Percentiles rank a stretch among this genome's conserved stretches.
These are phyloP conservation scores for Centaurea solstitialis DNA, from an alignment of 129 eudicot genomes.

Conservation along the genomic window DNA sequence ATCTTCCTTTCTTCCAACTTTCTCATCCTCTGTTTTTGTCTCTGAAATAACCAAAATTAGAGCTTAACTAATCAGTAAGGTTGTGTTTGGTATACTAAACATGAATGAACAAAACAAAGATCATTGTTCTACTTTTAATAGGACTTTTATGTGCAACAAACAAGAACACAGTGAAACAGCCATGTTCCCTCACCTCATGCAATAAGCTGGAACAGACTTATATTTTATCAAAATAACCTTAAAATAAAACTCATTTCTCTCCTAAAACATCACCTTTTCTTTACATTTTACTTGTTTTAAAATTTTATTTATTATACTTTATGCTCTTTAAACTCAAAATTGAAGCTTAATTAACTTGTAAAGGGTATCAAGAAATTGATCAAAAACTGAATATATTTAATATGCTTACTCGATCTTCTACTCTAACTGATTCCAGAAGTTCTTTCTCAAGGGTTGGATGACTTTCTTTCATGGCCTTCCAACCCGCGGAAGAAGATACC, in stretches of 20 bases:
- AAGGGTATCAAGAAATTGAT: neutral
- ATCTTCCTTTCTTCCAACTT: slow-evolving; percentile 76
- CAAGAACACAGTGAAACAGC: no score
- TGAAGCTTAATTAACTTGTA: neutral
- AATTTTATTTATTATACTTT: no score
- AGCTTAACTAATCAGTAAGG: neutral
- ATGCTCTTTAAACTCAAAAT: neutral
- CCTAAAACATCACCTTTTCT: no score
- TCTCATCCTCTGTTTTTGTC: slow-evolving; percentile 63
- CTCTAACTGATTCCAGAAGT: slow-evolving; percentile 68
- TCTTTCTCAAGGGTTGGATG: slow-evolving; percentile 80
- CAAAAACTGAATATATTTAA: neutral
- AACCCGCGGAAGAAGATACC: slow-evolving; percentile 72
- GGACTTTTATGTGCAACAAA: no score
- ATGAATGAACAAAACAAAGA: no score
- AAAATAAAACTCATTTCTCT: no score
- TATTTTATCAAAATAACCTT: no score
- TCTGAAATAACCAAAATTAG: slow-evolving; percentile 38
- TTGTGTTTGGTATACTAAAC: no score
- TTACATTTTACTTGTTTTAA: no score
- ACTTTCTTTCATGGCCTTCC: slow-evolving; percentile 82
- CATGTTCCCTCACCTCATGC: no score
- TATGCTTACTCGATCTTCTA: slow-evolving; percentile 72
- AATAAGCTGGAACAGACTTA: no score
- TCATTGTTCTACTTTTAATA: no score